Conservation (phyloP, 2,329 filamentous ascomycete species). For the Neonectria punicea region DNA sequence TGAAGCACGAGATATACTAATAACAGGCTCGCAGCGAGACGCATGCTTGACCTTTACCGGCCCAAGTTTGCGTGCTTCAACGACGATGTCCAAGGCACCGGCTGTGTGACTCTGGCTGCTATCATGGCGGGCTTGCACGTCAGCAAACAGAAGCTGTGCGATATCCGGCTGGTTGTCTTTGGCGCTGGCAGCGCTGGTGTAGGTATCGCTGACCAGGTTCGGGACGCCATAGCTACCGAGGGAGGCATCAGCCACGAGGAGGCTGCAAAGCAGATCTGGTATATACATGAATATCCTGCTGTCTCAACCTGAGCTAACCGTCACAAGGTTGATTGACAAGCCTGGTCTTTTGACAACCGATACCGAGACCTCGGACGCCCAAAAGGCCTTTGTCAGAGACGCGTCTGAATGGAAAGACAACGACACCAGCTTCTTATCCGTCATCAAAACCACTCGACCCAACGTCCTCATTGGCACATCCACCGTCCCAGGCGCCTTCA, state of each 20-base stretch:
- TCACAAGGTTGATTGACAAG: slow-evolving; percentile 79
- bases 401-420: slow-evolving; percentile 71
- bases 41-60: slow-evolving; percentile 80
- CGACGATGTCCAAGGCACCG: slow-evolving; percentile 90
- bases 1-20: not conserved
- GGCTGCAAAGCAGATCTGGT: slow-evolving; percentile 84
- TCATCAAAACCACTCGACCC: slow-evolving; percentile 78
- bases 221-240: slow-evolving; percentile 80
- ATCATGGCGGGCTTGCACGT: slow-evolving; percentile 82
- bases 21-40: slow-evolving; percentile 61
- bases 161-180: slow-evolving; percentile 79
- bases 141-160: slow-evolving; percentile 70
- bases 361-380: slow-evolving; percentile 72
- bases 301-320: not conserved
- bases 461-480: slow-evolving; percentile 88
- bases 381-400: slow-evolving; percentile 73
- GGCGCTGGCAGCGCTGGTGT: slow-evolving; percentile 85
- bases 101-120: slow-evolving; percentile 85
- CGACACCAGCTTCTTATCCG: slow-evolving; percentile 68
- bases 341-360: slow-evolving; percentile 77
- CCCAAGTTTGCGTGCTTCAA: slow-evolving; percentile 86
- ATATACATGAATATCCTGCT: slow-evolving; percentile 24
- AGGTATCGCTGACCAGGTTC: slow-evolving; percentile 86
- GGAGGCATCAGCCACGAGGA: slow-evolving; percentile 74
- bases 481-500: slow-evolving; percentile 81